Evolutionary conservation across 2,329 filamentous ascomycete genomes (phyloP).

Genomic region (Penicillium brasilianum): DNA sequence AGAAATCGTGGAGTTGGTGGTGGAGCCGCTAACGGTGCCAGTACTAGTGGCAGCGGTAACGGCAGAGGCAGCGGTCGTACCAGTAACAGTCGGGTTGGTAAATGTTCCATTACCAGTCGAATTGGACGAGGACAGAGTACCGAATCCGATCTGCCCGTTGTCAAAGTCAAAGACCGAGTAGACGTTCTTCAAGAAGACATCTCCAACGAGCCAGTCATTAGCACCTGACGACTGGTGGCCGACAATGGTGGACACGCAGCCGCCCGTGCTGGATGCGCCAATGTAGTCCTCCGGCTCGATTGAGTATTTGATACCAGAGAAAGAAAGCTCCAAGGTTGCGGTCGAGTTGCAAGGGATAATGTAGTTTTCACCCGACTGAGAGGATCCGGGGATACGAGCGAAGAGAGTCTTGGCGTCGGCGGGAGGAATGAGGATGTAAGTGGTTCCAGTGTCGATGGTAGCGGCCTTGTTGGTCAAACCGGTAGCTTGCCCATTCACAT

Average conservation of each 20-base stretch:
- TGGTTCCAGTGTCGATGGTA: constrained; percentile 85
- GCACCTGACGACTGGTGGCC: constrained; percentile 69
- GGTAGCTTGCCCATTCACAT: constrained; percentile 64
- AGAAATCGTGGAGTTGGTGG: constrained; percentile 9
- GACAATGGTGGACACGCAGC: constrained; percentile 73
- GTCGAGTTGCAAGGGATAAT: constrained; percentile 74
- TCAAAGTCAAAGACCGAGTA: constrained; percentile 85
- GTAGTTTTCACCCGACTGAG: constrained; percentile 65
- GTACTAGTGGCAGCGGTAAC: constrained; percentile 10
- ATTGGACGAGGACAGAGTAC: constrained; percentile 22
- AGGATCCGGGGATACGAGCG: constrained; percentile 66
- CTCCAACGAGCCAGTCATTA: constrained; percentile 77
- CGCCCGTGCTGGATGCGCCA: constrained; percentile 39
- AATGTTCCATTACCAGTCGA: constrained; percentile 26
- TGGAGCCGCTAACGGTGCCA: constrained; percentile 2
- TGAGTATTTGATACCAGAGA: constrained; percentile 69
- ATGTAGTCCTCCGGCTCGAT: constrained; percentile 76
- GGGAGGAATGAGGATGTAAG: constrained; percentile 74
- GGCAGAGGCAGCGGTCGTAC: constrained; percentile 20
- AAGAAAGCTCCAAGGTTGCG: constrained; percentile 65
- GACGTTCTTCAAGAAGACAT: constrained; percentile 87
- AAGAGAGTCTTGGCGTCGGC: constrained; percentile 72
- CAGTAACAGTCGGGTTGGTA: constrained; percentile 17
- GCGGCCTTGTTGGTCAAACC: constrained; percentile 62
- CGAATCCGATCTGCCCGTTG: constrained; percentile 47